Base-by-base conservation (phyloP, 371 early-diverging fungal genomes). In the Lichtheimia hyalospora region DNA sequence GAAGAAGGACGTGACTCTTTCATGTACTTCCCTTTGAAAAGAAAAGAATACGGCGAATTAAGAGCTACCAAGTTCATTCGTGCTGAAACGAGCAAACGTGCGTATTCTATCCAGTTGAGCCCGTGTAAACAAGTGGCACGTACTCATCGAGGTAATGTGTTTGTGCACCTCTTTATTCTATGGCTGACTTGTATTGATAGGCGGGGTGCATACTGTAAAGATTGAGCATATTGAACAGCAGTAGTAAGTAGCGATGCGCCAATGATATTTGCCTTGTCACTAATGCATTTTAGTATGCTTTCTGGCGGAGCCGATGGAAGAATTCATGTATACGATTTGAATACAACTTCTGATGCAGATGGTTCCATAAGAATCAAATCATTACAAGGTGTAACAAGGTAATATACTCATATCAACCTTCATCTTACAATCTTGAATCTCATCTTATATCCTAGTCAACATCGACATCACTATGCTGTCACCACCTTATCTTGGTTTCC, bases 401-500 rank as follows among this genome's bases (percentile, higher is more conserved):
- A 76, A 66, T 24, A 16, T 12, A n/a, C 5, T 5, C 5, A 27
- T 39, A 44, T 18, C 12, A 21, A 16, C 16, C 18, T 12, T 41
- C 16, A 51, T 15, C 10, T 51, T 46, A n/a, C 24, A 53, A 25
- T 7, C 27, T 0, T 27, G 5, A 2, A 3, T 27, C 5, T 34
- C 6, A 34, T 10, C 1, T 8, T 8, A 34, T 10, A 10, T 34
- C 34, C 10, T 41, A 85, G 84, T 50, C 54, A 54, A 3, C 54
- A 76, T 39, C 79, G 83, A 24, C 93, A 95, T 71, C 55, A 69
- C 43, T 87, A 84, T 61, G 79, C 84, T 16, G 79, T 93, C 4
- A 85, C 92, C 5, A 82, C 82, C n/a, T 83, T 90, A 0, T 67
- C 75, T 2, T 95, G 96, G 96, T 95, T 91, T 59, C 92, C 93